Base-by-base conservation (phyloP, 2,329 filamentous ascomycete species). In the Beauveria varroae region DNA sequence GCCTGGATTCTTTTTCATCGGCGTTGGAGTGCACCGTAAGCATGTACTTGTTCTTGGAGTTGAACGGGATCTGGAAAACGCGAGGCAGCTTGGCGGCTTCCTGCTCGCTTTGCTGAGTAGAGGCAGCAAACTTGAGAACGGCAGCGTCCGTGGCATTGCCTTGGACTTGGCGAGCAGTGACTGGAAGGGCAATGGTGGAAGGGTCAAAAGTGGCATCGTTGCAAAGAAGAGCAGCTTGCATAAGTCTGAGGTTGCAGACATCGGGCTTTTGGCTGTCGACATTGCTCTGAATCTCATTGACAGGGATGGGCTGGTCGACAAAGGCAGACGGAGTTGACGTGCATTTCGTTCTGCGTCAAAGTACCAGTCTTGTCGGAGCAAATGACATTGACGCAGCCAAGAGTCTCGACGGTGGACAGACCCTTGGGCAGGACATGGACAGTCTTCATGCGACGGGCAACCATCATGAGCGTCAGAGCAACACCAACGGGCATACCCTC, bases 41-140 rank as follows among this genome's bases (percentile, higher is more conserved):
- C 75, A 79, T 79, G 70, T 74, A 80, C 61, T 81, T 81, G 66
- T 78, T 79, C 67, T 78, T 79, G 18, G 76, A 79, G 68, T 81
- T 80, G 71, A 81, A 81, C 0, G 79, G 75, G 5, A 80, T 72
- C 55, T 79, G 72, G 47, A 76, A 77, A 5, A 74, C 64, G 1
- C 74, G 65, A 7, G 66, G 66, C 49, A 67, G 62, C 28, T 59
- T 63, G 2, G 37, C 62, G 6, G 55, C 30, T 3, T 62, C 55
- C 1, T n/a, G n/a, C 41, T 70, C 70, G 2, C 51, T 65, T 0
- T 63, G 62, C 5, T 62, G 61, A 0, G 68, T 66, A 3, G 59
- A 63, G 6, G 74, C 71, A 1, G 74, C 74, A 30, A 78, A 76
- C 5, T 74, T 70, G 1, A 79, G 71, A 8, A 78, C 71, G 0